phyloP scores from a whole-genome alignment of 169 alveolate genomes.

The Perkinsus marinus region DNA sequence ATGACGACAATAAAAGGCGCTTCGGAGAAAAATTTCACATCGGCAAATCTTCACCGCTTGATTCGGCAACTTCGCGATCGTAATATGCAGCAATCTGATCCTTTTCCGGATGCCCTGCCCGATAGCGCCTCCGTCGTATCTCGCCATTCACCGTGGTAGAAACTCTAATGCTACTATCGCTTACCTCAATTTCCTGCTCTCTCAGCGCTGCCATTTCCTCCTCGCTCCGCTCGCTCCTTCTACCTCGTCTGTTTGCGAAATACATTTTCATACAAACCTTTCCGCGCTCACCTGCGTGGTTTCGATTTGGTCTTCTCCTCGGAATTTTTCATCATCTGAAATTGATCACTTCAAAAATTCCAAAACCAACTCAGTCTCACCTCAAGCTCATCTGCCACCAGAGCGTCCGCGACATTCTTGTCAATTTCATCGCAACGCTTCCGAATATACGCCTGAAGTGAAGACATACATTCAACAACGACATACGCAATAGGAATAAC shows the following conservation, averaged over 20 bases:
- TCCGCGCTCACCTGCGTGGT: neutral
- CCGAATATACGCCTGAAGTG: neutral
- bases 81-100: neutral
- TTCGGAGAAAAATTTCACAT: neutral
- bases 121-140: neutral
- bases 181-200: neutral
- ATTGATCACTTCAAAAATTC: neutral
- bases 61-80: neutral
- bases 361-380: neutral
- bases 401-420: neutral
- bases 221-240: neutral
- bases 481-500: too few species aligned
- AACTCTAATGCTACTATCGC: neutral
- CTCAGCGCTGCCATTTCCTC: neutral
- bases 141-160: neutral
- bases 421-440: neutral
- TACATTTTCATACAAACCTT: neutral
- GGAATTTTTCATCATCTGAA: neutral
- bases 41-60: neutral
- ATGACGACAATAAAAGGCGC: constrained; percentile 1
- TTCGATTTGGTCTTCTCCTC: neutral
- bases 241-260: neutral
- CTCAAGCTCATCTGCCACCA: neutral
- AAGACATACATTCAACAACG: too few species aligned
- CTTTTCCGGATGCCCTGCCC: neutral